Evolutionary conservation across 257 asterid species (phyloP).

Genomic region (Sherardia arvensis): DNA sequence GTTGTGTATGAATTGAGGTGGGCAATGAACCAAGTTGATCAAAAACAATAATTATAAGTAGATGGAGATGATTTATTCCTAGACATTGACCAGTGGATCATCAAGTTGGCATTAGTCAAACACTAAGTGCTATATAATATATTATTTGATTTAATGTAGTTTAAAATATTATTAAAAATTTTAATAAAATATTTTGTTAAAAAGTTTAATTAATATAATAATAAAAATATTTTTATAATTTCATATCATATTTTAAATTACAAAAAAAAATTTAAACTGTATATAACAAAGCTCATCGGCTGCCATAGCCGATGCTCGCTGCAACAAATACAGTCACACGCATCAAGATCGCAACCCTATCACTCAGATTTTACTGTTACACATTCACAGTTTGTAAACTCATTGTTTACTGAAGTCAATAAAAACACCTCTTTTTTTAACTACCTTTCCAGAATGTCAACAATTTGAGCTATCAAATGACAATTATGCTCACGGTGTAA

Average conservation of each 20-base stretch:
- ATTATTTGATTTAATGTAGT: too few relatives aligned
- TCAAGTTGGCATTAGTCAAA: neutral
- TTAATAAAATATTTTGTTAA: too few relatives aligned
- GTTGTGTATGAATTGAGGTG: neutral
- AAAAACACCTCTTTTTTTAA: neutral
- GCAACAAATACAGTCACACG: neutral
- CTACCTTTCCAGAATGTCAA: neutral
- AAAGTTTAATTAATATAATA: too few relatives aligned
- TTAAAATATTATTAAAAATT: too few relatives aligned
- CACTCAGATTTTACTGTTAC: neutral
- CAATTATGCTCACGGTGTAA: neutral
- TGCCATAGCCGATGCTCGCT: neutral
- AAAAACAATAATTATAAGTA: neutral
- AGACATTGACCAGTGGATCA: constrained; percentile 2
- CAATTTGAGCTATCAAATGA: neutral
- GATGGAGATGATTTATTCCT: neutral
- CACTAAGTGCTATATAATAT: too few relatives aligned
- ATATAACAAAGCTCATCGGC: too few relatives aligned
- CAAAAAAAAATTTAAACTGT: too few relatives aligned
- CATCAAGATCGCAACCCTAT: neutral
- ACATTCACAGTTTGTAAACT: neutral
- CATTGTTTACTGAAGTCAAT: neutral
- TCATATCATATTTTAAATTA: too few relatives aligned
- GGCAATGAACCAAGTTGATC: constrained; percentile 1
- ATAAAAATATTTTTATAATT: too few relatives aligned